Evolutionary conservation across 1,284 basidiomycete genomes (phyloP), one percentile per base, ranked within the genome.

Genomic region (Trametes hirsuta): DNA sequence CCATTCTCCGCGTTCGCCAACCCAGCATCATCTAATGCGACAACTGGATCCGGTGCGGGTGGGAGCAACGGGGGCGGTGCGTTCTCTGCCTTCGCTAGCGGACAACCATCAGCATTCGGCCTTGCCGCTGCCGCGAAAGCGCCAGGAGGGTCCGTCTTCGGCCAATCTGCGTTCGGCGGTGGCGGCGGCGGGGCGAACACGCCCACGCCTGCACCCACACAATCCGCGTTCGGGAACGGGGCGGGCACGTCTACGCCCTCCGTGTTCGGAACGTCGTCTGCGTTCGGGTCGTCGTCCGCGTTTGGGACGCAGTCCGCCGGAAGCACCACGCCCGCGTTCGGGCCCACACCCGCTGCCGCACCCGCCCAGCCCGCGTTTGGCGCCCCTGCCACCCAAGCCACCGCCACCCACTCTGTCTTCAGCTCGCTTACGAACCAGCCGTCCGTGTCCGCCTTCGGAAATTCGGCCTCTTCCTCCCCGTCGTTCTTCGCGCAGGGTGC

Each of bases 41-140:
- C 56, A 37, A 46, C 48, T 9, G 41, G 42, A 18, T 9, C 54
- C 0, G 41, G 44, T 34, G 22, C 34, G 3, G 24, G 50, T 6
- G 62, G 54, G 30, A 55, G 65, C 30, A 58, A 63, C 10, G 68
- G 72, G 5, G 71, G 71, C 8, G 70, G 71, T 0, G 75, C 61
- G 18, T 76, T 76, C 62, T 72, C 74, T 4, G 74, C 75, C 2
- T 77, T 76, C 47, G 69, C 75, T 6, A 69, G 71, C 39, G 61
- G 58, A 15, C 68, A 71, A 47, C 66, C 72, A 2, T 69, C 73
- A 35, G 70, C 74, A 4, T 77, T 76, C 59, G 74, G 72, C n/a
- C 55, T 69, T 14, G 68, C 65, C 4, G 65, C 71, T 2, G 68
- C 67, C 2, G 59, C 55, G 6, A 71, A 69, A 42, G 54, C 64